Percentiles rank a stretch among this genome's conserved stretches.
phyloP scores from a whole-genome alignment of 495 filamentous ascomycete species.

The Tuber magnatum region DNA sequence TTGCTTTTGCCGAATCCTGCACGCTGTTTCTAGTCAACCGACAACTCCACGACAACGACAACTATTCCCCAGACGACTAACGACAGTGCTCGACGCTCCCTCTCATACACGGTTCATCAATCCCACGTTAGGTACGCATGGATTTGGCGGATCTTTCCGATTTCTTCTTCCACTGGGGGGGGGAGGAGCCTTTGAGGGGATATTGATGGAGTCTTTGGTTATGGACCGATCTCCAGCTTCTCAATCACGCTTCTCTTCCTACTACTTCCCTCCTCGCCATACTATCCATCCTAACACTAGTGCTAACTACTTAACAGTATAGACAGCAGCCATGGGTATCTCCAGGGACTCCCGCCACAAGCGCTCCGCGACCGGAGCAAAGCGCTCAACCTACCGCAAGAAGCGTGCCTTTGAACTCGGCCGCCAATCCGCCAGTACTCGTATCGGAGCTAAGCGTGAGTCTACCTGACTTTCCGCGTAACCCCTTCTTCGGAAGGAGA shows the following conservation, averaged over 20 bases:
- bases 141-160: neutral
- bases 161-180: neutral
- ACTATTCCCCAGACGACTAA: neutral
- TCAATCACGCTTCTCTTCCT: neutral
- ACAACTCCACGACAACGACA: neutral
- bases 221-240: neutral
- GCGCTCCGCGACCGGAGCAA: conserved; percentile 93
- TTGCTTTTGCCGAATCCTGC: neutral
- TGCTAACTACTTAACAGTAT: neutral
- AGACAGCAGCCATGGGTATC: conserved; percentile 82
- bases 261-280: neutral
- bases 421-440: conserved; percentile 97
- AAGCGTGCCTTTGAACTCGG: conserved; percentile 98
- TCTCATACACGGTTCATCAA: neutral
- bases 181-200: neutral
- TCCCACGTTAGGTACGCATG: neutral
- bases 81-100: neutral
- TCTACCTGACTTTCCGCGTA: conserved; percentile 38
- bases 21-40: neutral
- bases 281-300: neutral
- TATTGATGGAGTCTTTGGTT: neutral
- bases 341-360: conserved; percentile 99
- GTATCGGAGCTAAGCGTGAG: conserved; percentile 88
- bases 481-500: conserved; percentile 40
- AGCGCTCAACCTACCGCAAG: conserved; percentile 88